A percentile compares a stretch with the other conserved stretches of the same genome.
phyloP scores from a whole-genome alignment of 2,329 filamentous ascomycete genomes.

The Calonectria crousiana region DNA sequence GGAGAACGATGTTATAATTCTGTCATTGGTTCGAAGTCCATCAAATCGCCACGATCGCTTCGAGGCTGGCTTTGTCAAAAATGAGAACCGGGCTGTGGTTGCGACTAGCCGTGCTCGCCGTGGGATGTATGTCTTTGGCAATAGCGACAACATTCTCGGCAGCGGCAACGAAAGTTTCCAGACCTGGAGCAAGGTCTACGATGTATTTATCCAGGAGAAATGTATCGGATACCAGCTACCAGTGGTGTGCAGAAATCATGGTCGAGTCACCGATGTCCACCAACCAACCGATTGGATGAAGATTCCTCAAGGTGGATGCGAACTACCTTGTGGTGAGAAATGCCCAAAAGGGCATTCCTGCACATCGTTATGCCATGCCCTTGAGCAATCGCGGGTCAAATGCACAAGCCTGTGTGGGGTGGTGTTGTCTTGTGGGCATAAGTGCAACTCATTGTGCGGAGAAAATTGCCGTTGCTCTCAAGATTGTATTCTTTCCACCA shows the following conservation, averaged over 20 bases:
- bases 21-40: conserved; percentile 85
- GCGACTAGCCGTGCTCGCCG: conserved; percentile 77
- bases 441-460: conserved; percentile 32
- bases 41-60: conserved; percentile 49
- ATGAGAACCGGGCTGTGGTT: conserved; percentile 70
- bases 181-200: conserved; percentile 57
- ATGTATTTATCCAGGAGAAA: conserved; percentile 55
- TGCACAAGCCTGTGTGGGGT: conserved; percentile 44
- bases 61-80: conserved; percentile 79
- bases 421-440: conserved; percentile 36
- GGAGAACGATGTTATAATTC: conserved; percentile 85
- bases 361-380: conserved; percentile 32
- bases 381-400: conserved; percentile 34
- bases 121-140: conserved; percentile 89
- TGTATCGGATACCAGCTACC: conserved; percentile 61
- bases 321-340: conserved; percentile 22
- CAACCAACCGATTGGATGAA: conserved; percentile 65
- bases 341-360: conserved; percentile 41
- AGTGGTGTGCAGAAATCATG: conserved; percentile 73
- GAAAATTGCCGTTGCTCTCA: conserved; percentile 30
- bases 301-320: conserved; percentile 38
- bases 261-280: conserved; percentile 61
- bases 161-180: conserved; percentile 54
- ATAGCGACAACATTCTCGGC: conserved; percentile 67
- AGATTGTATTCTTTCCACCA: conserved; percentile 25